A percentile compares a stretch with the other conserved stretches of the same genome.
These are phyloP conservation scores for Biscutella laevigata DNA, from an alignment of 441 rosid genomes.

Conservation along the genomic window DNA sequence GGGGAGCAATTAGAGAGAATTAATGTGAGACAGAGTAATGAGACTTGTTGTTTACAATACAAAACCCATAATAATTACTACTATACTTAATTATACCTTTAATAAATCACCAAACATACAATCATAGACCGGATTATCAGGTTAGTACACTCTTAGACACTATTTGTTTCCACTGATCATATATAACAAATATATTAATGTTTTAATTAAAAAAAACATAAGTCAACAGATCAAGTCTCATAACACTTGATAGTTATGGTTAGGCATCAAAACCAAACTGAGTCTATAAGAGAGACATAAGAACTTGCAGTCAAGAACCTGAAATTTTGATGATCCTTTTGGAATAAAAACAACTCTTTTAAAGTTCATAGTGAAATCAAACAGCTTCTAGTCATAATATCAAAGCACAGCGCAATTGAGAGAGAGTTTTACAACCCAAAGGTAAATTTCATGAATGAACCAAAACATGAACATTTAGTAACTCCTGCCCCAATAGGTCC, in stretches of 20 bases:
- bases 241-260: no score
- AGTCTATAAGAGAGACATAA: no score
- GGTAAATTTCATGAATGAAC: conserved; percentile 8
- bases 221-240: no score
- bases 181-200: neutral
- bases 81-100: conserved; percentile 16
- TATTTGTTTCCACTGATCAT: no score
- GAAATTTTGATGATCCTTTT: neutral
- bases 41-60: conserved; percentile 13
- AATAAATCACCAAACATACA: conserved; percentile 14
- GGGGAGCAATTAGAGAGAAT: neutral
- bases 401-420: conserved; percentile 1
- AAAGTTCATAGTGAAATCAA: neutral
- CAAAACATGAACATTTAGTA: conserved; percentile 32
- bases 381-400: neutral
- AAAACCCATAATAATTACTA: conserved; percentile 16
- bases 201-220: no score
- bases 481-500: conserved; percentile 98
- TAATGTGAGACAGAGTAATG: conserved; percentile 11
- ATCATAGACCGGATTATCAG: conserved; percentile 23
- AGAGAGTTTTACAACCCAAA: conserved; percentile 2
- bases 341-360: neutral
- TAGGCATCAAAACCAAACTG: no score
- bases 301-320: no score
- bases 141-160: neutral